Base-by-base conservation (phyloP, 2,329 filamentous ascomycete species). In the Ophiostoma populinum region DNA sequence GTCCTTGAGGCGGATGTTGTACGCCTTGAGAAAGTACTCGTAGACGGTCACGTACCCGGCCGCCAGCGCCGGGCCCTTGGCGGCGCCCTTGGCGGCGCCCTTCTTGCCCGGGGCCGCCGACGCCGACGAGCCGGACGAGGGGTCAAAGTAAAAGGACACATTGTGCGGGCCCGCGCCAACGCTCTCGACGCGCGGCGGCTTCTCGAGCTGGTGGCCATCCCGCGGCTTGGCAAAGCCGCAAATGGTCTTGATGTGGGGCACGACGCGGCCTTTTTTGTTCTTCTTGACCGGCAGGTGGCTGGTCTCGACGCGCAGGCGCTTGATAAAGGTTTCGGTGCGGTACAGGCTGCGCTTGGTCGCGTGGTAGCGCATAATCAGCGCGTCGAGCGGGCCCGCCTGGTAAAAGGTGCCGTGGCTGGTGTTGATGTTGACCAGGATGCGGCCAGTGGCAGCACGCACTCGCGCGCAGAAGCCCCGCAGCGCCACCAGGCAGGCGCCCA, bases 71-170 rank as follows among this genome's bases (percentile, higher is more conserved):
- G 26, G 36, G 4, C 13, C 25, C 30, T 39, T 35, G 7, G 33
- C 36, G 24, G 21, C 18, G 12, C 39, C 21, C 16, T 19, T n/a
- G 24, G 29, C 6, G 7, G 11, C 24, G 27, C 12, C 32, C 11
- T 15, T 18, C 22, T 37, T 32, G 19, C 32, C 24, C n/a, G 26
- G 28, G 9, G 29, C 2, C 7, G 30, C 21, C 47, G 41, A 35
- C n/a, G 7, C 30, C 19, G 13, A 17, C 16, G 18, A 9, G 15
- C 16, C 12, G 11, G 30, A 11, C 24, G 40, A 34, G 30, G 26
- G 34, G 5, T 56, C 51, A 2, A 65, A 41, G 53, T 59, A 74
- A 45, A 77, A 76, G 22, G 61, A 46, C 3, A 77, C 70, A 0
- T 63, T 52, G 9, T 56, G 55, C 0, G 71, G 58, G 1, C 62